Conservation (phyloP, 495 filamentous ascomycete species). For the Lentithecium fluviatile region DNA sequence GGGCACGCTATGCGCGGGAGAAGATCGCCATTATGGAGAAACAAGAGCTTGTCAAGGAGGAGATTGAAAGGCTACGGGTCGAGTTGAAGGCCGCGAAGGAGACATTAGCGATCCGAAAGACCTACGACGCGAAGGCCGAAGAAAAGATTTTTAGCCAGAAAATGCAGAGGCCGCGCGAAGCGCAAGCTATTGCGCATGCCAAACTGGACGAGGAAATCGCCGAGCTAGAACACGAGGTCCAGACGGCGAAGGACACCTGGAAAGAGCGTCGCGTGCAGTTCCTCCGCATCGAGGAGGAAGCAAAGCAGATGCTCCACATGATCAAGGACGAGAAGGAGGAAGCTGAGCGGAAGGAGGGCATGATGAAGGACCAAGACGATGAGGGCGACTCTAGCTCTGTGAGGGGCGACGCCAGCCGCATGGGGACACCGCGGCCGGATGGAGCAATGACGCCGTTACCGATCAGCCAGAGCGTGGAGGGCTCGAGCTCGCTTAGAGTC, state of each 20-base stretch:
- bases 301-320: conserved; percentile 75
- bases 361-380: conserved; percentile 65
- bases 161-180: conserved; percentile 74
- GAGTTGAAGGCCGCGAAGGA: conserved; percentile 75
- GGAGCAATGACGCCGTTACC: conserved; percentile 52
- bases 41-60: conserved; percentile 73
- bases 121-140: conserved; percentile 81
- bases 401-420: conserved; percentile 49
- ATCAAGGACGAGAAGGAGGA: conserved; percentile 98
- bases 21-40: conserved; percentile 71
- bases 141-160: conserved; percentile 85
- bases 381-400: conserved; percentile 58
- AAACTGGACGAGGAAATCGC: conserved; percentile 85
- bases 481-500: conserved; percentile 11
- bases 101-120: conserved; percentile 73
- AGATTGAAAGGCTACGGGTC: conserved; percentile 65
- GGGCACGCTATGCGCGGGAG: conserved; percentile 79
- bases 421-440: conserved; percentile 67
- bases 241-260: conserved; percentile 81
- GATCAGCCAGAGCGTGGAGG: conserved; percentile 46
- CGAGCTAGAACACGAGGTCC: conserved; percentile 80
- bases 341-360: conserved; percentile 68
- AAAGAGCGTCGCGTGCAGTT: conserved; percentile 83
- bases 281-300: conserved; percentile 85
- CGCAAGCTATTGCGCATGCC: conserved; percentile 72